Evolutionary conservation across 306 rosid species (phyloP), one percentile per base, ranked within the genome.

Genomic region (Purshia tridentata): DNA sequence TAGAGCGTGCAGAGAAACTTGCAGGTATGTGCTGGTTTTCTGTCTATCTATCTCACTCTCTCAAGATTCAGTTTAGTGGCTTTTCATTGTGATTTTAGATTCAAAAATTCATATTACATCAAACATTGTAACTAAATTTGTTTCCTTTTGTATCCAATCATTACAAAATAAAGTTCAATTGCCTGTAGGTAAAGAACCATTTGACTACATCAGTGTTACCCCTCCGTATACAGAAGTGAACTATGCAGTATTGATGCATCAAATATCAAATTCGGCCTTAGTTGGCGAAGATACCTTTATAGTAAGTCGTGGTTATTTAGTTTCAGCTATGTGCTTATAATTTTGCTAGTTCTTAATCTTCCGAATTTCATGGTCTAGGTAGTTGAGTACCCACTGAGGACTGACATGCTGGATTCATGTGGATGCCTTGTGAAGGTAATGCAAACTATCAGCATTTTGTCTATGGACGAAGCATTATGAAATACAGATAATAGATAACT

Each of bases 171-270:
- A 45, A 49, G 37, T 77, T 15, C 44, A 70, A 62, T 50, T 60
- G 35, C 65, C 70, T 85, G 78, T 86, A 91, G 96, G 93, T 76
- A 82, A 81, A 62, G 73, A 86, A 19, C 83, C 90, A 52, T 94
- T 94, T 84, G 98, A 91, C 82, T 94, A 91, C 85, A 84, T 91
- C 40, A 94, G 97, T 75, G 97, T 94, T 57, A 94, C 99, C 51
- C 99, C 97, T 70, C 99, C 99, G 13, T 94, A 90, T 59, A 81
- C 84, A 53, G 85, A 85, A 88, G 99, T 94, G 76, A 96, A 94
- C 78, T 91, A 90, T 74, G 84, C 58, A 44, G 85, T 90, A 55
- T 80, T 91, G 64, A 91, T 91, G 97, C 81, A 73, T 70, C 91
- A 88, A 79, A 86, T 94, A 61, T 84, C 99, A 51, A 85, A 87